Base-by-base conservation (phyloP, 805 yeast genomes). In the Wickerhamomyces queroliae region DNA sequence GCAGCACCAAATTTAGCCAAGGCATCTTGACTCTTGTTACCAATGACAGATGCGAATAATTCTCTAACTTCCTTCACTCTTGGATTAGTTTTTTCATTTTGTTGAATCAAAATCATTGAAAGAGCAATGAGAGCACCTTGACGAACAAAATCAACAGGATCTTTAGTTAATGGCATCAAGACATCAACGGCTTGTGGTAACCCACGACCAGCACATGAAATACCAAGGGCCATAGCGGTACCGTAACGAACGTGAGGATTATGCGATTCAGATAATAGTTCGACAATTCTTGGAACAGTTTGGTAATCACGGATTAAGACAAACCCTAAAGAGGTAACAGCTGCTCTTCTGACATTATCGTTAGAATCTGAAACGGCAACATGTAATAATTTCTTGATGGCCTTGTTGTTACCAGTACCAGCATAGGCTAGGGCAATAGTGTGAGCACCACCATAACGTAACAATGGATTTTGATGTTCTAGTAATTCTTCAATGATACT, bases 221-320 rank as follows among this genome's bases (percentile, higher is more conserved):
- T 86, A 65, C 97, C 99, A 47, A 93, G 74, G 0, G 99, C 99
- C 78, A 93, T 70, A 2, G 98, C 96, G 24, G 97, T 86, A 68
- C 99, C 99, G 59, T 93, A 93, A 62, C 99, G 85, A 27, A 93
- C 98, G 59, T 93, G 97, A 12, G 99, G 96, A 61, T 93, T 93
- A 62, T 93, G 97, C 1, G 96, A 86, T 62, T 89, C 95, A 0
- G 96, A 78, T 50, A 93, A 72, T 41, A 93, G 71, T 61, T 91
- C 95, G 28, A 93, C 97, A 66, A 93, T 84, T 50, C 95, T 83
- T 41, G 99, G 99, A 17, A 93, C 91, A 0, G 96, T 89, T 13
- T 89, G 80, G 62, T 88, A 86, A 59, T 90, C 95, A 57, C 96
- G 85, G 43, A 91, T 72, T 50, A 93, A 71, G 35, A 93, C 82